Percentiles rank a stretch among this genome's conserved stretches.
phyloP scores from a whole-genome alignment of 371 early-diverging fungal genomes.

The Lichtheimia hyalospora region DNA sequence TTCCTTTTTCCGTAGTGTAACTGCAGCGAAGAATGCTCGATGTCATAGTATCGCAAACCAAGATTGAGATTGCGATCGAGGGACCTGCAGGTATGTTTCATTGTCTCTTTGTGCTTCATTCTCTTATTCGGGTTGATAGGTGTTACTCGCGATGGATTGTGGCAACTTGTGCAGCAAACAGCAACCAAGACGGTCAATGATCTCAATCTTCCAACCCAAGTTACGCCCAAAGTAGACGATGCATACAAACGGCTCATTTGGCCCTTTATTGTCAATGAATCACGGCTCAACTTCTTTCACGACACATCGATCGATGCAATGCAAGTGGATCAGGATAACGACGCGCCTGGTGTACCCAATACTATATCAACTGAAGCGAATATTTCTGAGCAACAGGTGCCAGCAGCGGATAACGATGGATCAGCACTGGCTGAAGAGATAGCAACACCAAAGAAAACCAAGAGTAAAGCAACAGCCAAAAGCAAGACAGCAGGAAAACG shows the following conservation, averaged over 20 bases:
- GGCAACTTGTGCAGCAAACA: conserved; percentile 5
- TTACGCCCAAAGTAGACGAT: conserved; percentile 22
- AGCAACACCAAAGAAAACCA: background rate
- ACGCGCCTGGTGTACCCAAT: background rate
- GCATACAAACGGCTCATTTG: conserved; percentile 32
- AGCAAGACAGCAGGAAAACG: conserved; percentile 10
- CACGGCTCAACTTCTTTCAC: conserved; percentile 2
- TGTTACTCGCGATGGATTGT: background rate
- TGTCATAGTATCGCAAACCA: conserved; percentile 2
- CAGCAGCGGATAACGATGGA: background rate
- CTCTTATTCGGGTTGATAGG: background rate
- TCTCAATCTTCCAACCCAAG: background rate
- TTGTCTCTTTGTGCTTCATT: background rate
- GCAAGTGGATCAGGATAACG: background rate
- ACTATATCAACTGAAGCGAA: background rate
- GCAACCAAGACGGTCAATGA: background rate
- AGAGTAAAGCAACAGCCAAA: conserved; percentile 3
- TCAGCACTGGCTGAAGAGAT: background rate
- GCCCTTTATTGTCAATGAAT: conserved; percentile 15
- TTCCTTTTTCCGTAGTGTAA: too few species aligned
- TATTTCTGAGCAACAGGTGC: background rate
- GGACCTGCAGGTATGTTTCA: conserved; percentile 9
- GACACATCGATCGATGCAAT: background rate
- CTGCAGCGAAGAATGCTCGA: conserved; percentile 10
- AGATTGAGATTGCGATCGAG: conserved; percentile 14